Percentiles rank a stretch among this genome's conserved stretches.
phyloP scores from a whole-genome alignment of 306 rosid genomes.

The Quercus parvula region DNA sequence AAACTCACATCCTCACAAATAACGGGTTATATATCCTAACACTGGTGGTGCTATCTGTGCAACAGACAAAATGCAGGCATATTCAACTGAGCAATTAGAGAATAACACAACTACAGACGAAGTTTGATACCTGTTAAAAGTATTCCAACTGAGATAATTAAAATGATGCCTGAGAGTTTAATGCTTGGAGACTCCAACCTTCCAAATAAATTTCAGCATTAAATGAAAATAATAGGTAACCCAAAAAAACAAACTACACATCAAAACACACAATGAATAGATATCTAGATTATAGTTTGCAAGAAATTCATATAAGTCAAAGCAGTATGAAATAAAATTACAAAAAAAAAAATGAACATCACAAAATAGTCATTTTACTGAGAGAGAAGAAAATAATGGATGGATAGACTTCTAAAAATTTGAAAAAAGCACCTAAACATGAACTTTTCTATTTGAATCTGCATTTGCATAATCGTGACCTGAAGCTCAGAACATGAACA shows the following conservation, averaged over 20 bases:
- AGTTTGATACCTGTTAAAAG: slow-evolving; percentile 71
- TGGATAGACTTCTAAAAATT: background rate
- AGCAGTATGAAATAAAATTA: background rate
- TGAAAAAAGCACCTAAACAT: background rate
- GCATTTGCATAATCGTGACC: background rate
- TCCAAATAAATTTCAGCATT: slow-evolving; percentile 32
- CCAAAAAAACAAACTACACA: slow-evolving; percentile 11
- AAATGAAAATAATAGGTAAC: slow-evolving; percentile 17
- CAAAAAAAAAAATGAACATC: background rate
- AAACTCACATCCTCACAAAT: background rate
- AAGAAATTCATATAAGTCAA: background rate
- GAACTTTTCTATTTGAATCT: background rate
- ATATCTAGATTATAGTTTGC: background rate
- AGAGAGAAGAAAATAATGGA: background rate
- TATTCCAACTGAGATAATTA: slow-evolving; percentile 77
- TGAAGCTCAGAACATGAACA: background rate
- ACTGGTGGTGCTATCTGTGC: slow-evolving; percentile 6
- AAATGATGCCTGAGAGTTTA: slow-evolving; percentile 84
- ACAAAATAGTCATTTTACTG: background rate
- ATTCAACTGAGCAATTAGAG: slow-evolving; percentile 1
- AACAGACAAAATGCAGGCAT: slow-evolving; percentile 17
- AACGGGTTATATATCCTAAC: background rate
- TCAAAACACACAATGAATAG: background rate
- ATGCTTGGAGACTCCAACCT: slow-evolving; percentile 94
- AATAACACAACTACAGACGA: background rate